Base-by-base conservation (phyloP, 805 yeast species). In the Suhomyces prunicola region DNA sequence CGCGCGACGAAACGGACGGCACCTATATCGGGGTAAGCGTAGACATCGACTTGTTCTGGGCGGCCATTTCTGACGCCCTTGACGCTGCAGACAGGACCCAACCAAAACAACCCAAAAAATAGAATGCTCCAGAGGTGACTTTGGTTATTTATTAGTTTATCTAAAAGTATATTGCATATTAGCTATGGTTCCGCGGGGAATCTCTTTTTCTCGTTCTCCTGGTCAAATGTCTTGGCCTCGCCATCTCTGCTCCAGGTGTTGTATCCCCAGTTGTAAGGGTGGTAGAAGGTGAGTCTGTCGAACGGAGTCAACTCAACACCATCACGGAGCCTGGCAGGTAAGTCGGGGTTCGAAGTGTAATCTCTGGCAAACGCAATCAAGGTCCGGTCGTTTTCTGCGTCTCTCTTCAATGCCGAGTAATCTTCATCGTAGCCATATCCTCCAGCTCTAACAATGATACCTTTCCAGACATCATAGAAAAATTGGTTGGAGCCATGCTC, bases 301-400 rank as follows among this genome's bases (percentile, higher is more conserved):
- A 79, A 78, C 4, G 60, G 63, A 8, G 66, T 69, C 55, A 79
- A 65, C 13, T 61, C 59, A 9, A 24, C 45, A 3, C 78, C 81
- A 15, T 73, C 62, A 26, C 70, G 65, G 42, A 83, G 51, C 55
- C 83, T 69, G 17, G 66, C 59, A 17, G 75, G 78, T 33, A 84
- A 61, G 60, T 84, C 87, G 1, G 87, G 86, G 67, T 83, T 83
- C 26, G 84, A 66, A 47, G 79, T 74, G 63, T 74, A 82, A 52
- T 66, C 69, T 54, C 86, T 74, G 35, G 85, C 85, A 54, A 72
- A 63, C 1, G 73, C 81, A 35, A 76, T 58, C 44, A 72, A 57
- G 17, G 66, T 65, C n/a, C 57, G 51, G 40, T 54, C 59, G 47
- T 67, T 59, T 9, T 49, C 47, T 33, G 45, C 45, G 46, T 57